These are phyloP conservation scores for Rhizopogon vinicolor DNA, from an alignment of 768 basidiomycete species.

Conservation along the genomic window DNA sequence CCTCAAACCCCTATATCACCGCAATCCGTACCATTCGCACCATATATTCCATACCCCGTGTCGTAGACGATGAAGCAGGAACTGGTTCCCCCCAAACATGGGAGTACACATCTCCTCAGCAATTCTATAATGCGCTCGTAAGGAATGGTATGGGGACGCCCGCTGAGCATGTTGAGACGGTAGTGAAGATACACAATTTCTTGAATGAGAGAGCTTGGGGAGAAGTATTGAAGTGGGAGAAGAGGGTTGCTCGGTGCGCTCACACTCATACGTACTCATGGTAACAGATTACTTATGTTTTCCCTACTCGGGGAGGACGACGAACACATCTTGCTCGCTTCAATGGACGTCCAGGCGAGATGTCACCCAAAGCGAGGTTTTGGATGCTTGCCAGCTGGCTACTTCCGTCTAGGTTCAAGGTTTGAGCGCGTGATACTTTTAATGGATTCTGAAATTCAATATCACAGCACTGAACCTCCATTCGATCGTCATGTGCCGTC, in stretches of 20 bases:
- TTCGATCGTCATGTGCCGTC: slow-evolving; percentile 95
- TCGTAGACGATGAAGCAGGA: slow-evolving; percentile 23
- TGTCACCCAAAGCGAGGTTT: slow-evolving; percentile 92
- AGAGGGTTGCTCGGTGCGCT: slow-evolving; percentile 35
- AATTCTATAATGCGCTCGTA: slow-evolving; percentile 96
- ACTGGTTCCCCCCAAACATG: slow-evolving; percentile 39
- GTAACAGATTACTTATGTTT: slow-evolving; percentile 2
- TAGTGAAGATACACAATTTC: slow-evolving; percentile 99
- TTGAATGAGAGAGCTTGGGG: slow-evolving; percentile 96
- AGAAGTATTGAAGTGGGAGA: slow-evolving; percentile 94
- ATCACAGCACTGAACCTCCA: slow-evolving; percentile 75
- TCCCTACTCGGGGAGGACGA: slow-evolving; percentile 40
- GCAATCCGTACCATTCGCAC: slow-evolving; percentile 62
- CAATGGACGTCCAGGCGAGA: slow-evolving; percentile 85
- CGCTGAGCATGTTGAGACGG: slow-evolving; percentile 91
- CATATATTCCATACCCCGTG: slow-evolving; percentile 83
- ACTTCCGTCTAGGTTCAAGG: slow-evolving; percentile 84
- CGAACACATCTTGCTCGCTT: slow-evolving; percentile 73
- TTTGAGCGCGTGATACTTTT: slow-evolving; percentile 5
- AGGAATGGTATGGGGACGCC: slow-evolving; percentile 98
- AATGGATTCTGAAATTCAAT: background rate
- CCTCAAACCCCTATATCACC: slow-evolving; percentile 56
- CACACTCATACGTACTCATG: background rate
- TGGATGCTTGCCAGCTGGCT: slow-evolving; percentile 86
- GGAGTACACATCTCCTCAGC: slow-evolving; percentile 98